phyloP scores from a whole-genome alignment of 2,329 filamentous ascomycete genomes.

The Cordyceps pruinosa region DNA sequence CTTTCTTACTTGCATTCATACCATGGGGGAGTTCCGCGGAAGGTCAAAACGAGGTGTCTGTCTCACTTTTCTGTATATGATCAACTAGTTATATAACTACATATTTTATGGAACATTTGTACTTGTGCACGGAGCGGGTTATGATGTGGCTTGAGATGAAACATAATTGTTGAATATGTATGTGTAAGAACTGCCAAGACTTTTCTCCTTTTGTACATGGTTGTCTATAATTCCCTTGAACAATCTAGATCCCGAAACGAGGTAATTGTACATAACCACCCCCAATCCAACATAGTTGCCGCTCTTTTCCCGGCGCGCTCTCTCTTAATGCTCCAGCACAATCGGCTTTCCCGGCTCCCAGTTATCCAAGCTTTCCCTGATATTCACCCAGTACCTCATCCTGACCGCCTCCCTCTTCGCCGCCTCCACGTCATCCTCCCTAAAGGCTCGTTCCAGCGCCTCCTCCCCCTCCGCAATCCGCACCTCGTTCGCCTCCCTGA shows the following conservation, averaged over 20 bases:
- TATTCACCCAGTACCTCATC: constrained; percentile 86
- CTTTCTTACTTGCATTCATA: not conserved
- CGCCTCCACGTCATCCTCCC: constrained; percentile 52
- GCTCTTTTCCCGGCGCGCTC: not conserved
- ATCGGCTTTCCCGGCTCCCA: constrained; percentile 74
- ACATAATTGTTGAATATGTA: too few relatives aligned
- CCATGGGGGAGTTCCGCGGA: not conserved
- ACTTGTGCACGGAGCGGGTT: not conserved
- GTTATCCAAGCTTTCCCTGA: constrained; percentile 68
- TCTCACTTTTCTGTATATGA: not conserved
- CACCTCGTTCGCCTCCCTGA: constrained; percentile 60
- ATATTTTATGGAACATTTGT: not conserved
- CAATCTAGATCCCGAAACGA: not conserved
- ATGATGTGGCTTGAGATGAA: not conserved
- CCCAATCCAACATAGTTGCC: not conserved
- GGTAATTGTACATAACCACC: not conserved
- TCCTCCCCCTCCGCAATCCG: constrained; percentile 59
- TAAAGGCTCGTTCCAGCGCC: constrained; percentile 58
- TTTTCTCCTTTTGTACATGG: too few relatives aligned
- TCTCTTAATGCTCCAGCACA: constrained; percentile 44
- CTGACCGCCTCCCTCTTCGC: constrained; percentile 68
- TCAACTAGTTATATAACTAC: not conserved
- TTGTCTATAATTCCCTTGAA: not conserved
- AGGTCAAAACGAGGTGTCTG: not conserved
- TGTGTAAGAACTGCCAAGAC: too few relatives aligned